Percentiles rank a stretch among this genome's conserved stretches.
phyloP scores from a whole-genome alignment of 2,329 filamentous ascomycete genomes.

The Ophiostoma triangulosporum region DNA sequence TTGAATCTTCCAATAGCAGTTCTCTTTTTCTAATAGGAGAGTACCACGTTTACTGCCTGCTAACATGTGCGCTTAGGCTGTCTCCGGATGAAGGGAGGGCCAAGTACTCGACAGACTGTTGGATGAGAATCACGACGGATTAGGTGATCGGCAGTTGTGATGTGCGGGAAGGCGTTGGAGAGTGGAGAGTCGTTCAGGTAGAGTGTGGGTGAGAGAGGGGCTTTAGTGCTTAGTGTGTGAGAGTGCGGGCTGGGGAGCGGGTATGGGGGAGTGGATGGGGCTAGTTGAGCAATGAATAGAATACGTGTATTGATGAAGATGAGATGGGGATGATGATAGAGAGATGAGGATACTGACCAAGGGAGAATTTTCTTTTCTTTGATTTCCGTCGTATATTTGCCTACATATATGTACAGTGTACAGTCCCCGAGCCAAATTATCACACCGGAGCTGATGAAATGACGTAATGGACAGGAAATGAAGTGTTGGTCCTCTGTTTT shows the following conservation, averaged over 20 bases:
- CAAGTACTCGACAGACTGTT: background rate
- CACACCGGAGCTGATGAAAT: too few relatives aligned
- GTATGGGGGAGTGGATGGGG: background rate
- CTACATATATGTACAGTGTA: too few relatives aligned
- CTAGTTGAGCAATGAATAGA: background rate
- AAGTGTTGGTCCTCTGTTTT: background rate
- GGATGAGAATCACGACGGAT: background rate
- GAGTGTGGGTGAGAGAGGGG: background rate
- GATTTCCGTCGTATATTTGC: background rate
- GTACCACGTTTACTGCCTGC: too few relatives aligned
- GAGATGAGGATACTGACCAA: background rate
- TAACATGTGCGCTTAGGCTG: background rate
- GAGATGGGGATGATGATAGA: background rate
- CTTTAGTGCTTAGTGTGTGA: background rate
- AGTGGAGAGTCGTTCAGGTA: background rate
- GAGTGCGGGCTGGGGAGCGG: too few relatives aligned
- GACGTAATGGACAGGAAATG: background rate
- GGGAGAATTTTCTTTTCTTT: background rate
- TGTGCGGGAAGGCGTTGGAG: background rate
- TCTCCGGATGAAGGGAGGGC: background rate
- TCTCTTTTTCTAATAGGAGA: background rate
- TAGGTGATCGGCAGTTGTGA: background rate
- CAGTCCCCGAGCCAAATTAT: too few relatives aligned
- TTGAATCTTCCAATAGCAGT: background rate
- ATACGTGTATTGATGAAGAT: background rate